These are phyloP conservation scores for Microsporum audouinii DNA, from an alignment of 2,329 filamentous ascomycete genomes.

Conservation along the genomic window DNA sequence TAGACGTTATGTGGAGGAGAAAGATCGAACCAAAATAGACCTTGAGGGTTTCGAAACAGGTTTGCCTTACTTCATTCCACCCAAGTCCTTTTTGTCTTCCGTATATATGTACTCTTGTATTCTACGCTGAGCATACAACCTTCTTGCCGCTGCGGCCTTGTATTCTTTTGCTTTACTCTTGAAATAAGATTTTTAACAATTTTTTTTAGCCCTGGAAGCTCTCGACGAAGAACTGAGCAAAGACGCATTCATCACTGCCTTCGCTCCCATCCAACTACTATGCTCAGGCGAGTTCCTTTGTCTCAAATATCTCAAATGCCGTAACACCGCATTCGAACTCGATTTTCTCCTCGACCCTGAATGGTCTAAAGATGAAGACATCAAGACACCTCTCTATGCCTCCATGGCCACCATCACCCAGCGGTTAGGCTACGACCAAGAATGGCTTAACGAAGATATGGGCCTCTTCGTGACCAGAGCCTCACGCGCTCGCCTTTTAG, in stretches of 20 bases:
- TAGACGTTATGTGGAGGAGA: background rate
- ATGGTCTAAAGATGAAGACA: conserved; percentile 24
- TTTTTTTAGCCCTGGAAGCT: conserved; percentile 19
- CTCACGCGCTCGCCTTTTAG: conserved; percentile 1
- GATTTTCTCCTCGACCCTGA: conserved; percentile 26
- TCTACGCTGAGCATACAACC: no score
- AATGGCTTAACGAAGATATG: conserved; percentile 11
- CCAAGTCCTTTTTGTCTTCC: background rate
- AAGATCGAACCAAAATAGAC: background rate
- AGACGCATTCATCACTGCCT: conserved; percentile 22
- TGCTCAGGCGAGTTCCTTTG: conserved; percentile 25
- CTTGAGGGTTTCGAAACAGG: background rate
- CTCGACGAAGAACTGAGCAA: conserved; percentile 24
- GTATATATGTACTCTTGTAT: no score
- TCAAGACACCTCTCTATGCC: conserved; percentile 20
- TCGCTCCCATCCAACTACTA: conserved; percentile 25
- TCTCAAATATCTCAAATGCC: conserved; percentile 21
- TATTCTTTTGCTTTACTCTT: background rate
- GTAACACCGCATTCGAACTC: conserved; percentile 24
- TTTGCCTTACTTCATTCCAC: background rate
- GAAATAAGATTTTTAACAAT: background rate
- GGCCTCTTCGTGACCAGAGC: conserved; percentile 4
- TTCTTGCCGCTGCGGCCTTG: background rate
- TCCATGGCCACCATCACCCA: conserved; percentile 8
- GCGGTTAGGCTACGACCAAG: background rate